Conservation (phyloP, 2,329 filamentous ascomycete species). For the Herpotrichia juniperi region DNA sequence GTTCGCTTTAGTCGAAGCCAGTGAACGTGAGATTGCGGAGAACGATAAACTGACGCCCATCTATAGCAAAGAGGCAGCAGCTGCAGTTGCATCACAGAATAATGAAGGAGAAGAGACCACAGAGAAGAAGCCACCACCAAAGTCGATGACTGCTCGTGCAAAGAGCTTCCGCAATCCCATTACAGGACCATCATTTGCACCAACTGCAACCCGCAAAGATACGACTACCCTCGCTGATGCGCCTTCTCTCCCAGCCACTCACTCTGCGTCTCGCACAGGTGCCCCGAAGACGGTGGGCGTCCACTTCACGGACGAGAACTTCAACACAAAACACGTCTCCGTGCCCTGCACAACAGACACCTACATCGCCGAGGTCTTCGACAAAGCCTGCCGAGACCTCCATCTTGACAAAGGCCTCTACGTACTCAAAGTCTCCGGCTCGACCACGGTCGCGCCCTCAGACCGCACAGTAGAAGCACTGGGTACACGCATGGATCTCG, state of each 20-base stretch:
- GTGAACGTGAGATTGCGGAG: slow-evolving; percentile 68
- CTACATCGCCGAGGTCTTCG: slow-evolving; percentile 81
- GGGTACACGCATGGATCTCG: slow-evolving; percentile 75
- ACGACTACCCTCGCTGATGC: slow-evolving; percentile 51
- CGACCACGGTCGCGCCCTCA: slow-evolving; percentile 74
- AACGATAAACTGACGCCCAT: slow-evolving; percentile 73
- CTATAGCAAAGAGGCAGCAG: slow-evolving; percentile 62
- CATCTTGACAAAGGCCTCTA: slow-evolving; percentile 80
- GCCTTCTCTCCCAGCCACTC: slow-evolving; percentile 49
- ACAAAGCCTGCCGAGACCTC: slow-evolving; percentile 77
- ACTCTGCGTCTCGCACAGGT: slow-evolving; percentile 63
- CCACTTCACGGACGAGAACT: slow-evolving; percentile 73
- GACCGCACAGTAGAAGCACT: slow-evolving; percentile 82
- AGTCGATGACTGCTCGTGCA: slow-evolving; percentile 43
- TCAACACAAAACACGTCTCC: slow-evolving; percentile 72
- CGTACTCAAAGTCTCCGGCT: slow-evolving; percentile 77
- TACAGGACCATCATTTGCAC: slow-evolving; percentile 55
- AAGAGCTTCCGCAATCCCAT: slow-evolving; percentile 58
- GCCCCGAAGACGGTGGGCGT: slow-evolving; percentile 74
- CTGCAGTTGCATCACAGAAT: slow-evolving; percentile 30
- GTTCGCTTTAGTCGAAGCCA: slow-evolving; percentile 78
- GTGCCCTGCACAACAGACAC: slow-evolving; percentile 81
- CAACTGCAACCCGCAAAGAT: slow-evolving; percentile 54
- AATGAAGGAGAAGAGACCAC: slow-evolving; percentile 29
- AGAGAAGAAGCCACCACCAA: slow-evolving; percentile 28